Percentiles rank a stretch among this genome's conserved stretches.
Evolutionary conservation across 768 basidiomycete genomes (phyloP).

Genomic region (Suillus subaureus): DNA sequence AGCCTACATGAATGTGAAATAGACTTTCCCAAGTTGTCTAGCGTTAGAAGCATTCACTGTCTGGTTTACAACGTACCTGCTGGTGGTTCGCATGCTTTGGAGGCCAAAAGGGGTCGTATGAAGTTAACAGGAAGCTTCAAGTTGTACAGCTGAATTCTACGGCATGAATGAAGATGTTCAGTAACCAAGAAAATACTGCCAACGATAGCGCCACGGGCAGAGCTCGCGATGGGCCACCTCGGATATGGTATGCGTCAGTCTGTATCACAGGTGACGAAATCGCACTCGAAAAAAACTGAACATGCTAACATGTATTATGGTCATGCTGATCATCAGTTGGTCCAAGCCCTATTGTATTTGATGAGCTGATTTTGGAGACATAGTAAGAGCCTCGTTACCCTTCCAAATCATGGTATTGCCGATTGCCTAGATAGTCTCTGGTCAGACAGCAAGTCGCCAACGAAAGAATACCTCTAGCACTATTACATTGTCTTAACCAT

Average conservation of each 20-base stretch:
- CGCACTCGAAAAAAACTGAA: neutral
- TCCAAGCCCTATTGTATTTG: neutral
- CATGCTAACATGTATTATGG: neutral
- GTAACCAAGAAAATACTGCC: neutral
- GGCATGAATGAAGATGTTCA: neutral
- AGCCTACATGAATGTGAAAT: neutral
- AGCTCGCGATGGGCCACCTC: neutral
- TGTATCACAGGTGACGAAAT: neutral
- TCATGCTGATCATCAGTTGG: neutral
- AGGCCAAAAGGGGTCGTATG: neutral
- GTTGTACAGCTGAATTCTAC: too few relatives aligned
- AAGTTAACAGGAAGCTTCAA: too few relatives aligned
- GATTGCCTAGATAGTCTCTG: neutral
- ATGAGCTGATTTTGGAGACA: neutral
- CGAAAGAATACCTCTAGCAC: neutral
- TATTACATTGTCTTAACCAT: slow-evolving; percentile 15
- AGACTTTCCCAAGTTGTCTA: neutral
- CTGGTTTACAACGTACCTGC: neutral
- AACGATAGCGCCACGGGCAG: neutral
- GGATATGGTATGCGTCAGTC: neutral
- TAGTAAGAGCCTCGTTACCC: neutral
- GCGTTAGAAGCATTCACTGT: neutral
- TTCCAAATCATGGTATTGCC: neutral
- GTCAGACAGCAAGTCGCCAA: neutral
- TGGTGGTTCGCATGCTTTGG: neutral